These are phyloP conservation scores for Alopecurus myosuroides DNA, from an alignment of 176 grass and related monocot species.

Conservation along the genomic window DNA sequence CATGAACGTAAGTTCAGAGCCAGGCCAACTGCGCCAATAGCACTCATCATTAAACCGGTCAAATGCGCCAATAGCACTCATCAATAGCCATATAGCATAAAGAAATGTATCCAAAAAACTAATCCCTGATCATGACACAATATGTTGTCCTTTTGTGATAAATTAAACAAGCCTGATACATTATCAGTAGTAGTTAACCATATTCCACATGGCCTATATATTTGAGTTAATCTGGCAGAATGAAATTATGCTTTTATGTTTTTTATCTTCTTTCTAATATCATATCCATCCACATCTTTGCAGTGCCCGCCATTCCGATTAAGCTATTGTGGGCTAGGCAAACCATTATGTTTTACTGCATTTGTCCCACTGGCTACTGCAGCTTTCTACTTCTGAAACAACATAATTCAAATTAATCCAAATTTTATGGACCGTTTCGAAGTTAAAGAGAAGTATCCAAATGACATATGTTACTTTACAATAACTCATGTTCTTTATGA, in stretches of 20 bases:
- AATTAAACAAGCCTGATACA: neutral
- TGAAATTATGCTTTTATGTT: neutral
- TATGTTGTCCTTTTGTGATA: neutral
- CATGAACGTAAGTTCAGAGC: no score
- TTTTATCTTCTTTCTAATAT: neutral
- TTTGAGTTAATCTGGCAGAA: neutral
- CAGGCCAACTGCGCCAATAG: no score
- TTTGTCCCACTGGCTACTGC: slow-evolving; percentile 91
- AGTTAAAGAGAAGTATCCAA: no score
- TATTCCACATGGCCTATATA: neutral
- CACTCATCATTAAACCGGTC: no score
- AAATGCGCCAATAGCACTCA: no score
- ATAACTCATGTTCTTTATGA: no score
- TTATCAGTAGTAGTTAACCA: neutral
- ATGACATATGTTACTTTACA: no score
- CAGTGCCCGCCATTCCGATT: slow-evolving; percentile 86
- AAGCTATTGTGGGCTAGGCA: slow-evolving; percentile 81
- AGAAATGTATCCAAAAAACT: no score
- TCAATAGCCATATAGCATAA: no score
- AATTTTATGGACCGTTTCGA: no score
- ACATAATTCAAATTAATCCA: neutral
- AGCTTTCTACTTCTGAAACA: slow-evolving; percentile 75
- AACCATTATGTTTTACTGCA: slow-evolving; percentile 82
- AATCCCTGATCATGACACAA: no score
- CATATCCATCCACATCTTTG: neutral